Evolutionary conservation across 495 filamentous ascomycete species (phyloP), one percentile per base, ranked within the genome.

Genomic region (Halenospora varia): DNA sequence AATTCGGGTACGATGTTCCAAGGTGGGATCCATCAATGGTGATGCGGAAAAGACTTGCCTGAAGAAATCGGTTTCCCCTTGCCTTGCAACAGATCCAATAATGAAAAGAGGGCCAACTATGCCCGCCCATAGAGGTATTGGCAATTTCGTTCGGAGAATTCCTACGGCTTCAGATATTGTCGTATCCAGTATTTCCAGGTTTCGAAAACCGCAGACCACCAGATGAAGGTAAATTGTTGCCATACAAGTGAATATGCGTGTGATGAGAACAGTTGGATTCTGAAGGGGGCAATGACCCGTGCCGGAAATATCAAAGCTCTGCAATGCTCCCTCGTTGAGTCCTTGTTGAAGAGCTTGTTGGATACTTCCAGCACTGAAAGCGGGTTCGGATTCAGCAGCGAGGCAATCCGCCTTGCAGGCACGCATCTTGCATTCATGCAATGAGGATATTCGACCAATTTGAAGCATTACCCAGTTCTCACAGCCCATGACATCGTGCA

Each of bases 401-500:
- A 61, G 35, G 23, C 42, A 20, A 11, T 26, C 57, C 2, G 44
- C 9, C 8, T 54, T 39, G 3, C 50, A 25, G 9, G 56, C 56
- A 26, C 50, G 25, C 3, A 19, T 57, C 23, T 53, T 56, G 3
- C 39, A 40, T 26, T 48, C 54, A 15, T 64, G 48, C 18, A 64
- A 6, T 1, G 50, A 39, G 24, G 58, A 49, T 51, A 65, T 52
- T 2, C 50, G 26, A 11, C 50, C 55, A 26, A 65, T 48, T 44
- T 49, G 48, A 17, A 56, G 48, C 46, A 65, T 50, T 0, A 57
- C 55, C 47, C 44, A 54, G 41, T 62, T 60, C 25, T 59, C 29
- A 44, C 59, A 65, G 19, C 63, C 59, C 55, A 65, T 62, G 19
- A 62, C 48, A 49, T 62, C 40, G 20, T 56, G 25, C 4, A 65